phyloP scores from a whole-genome alignment of 2,329 filamentous ascomycete genomes.

The Mycosphaerelloides madeirae region DNA sequence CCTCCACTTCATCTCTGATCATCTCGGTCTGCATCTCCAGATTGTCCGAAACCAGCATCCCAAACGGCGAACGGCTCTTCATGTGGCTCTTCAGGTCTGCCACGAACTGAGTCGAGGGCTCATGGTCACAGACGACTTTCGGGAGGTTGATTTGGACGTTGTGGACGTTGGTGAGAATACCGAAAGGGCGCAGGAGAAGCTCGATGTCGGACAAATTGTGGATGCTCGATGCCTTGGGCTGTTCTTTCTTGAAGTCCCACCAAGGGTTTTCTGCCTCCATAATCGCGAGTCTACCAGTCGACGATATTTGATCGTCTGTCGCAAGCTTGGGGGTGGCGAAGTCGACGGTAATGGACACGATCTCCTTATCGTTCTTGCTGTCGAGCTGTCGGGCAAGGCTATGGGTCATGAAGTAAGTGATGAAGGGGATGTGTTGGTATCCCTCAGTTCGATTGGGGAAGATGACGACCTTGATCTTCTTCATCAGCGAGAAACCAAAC shows the following conservation, averaged over 20 bases:
- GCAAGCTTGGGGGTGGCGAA: conserved; percentile 13
- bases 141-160: conserved; percentile 24
- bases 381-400: conserved; percentile 25
- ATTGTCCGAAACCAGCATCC: not conserved
- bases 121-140: conserved; percentile 10
- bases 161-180: conserved; percentile 21
- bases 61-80: conserved; percentile 5
- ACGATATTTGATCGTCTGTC: no score
- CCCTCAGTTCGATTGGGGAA: conserved; percentile 13
- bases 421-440: conserved; percentile 20
- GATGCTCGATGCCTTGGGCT: conserved; percentile 21
- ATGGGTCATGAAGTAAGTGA: conserved; percentile 29
- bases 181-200: conserved; percentile 25
- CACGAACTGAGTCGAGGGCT: conserved; percentile 16
- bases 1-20: not conserved
- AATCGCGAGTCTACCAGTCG: conserved; percentile 7
- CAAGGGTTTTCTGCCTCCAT: conserved; percentile 17
- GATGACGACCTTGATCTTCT: conserved; percentile 27
- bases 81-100: conserved; percentile 17
- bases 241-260: conserved; percentile 20
- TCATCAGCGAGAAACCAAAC: conserved; percentile 27
- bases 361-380: conserved; percentile 10
- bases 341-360: conserved; percentile 18
- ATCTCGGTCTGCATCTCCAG: not conserved
- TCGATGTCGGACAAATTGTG: conserved; percentile 26